Evolutionary conservation across 2,329 filamentous ascomycete genomes (phyloP), one percentile per base, ranked within the genome.

Genomic region (Ophiocordyceps camponoti-floridani): DNA sequence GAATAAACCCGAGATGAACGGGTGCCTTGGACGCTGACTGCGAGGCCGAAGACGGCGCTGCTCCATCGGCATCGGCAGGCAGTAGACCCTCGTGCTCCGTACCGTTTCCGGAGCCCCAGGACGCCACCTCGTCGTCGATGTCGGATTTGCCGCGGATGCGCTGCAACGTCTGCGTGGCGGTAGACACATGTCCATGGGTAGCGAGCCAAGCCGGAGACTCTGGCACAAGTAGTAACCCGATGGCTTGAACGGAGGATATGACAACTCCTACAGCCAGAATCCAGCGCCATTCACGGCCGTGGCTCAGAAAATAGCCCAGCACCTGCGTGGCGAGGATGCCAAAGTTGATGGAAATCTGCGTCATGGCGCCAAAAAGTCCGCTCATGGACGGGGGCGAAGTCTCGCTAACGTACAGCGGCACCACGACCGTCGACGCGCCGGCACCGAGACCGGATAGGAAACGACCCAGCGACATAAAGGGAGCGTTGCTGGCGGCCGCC

Each of bases 371-470:
- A 56, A 94, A 96, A 49, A 94, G 77, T 5, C 87, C 88, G 45
- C 79, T 76, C 51, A 81, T 74, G 14, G 69, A 65, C 0, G 77
- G 77, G 4, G 89, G 91, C 0, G 88, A 81, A 26, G 95, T 75
- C 62, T 98, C 91, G 41, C 86, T 88, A 52, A 98, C 86, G 66
- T 94, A 98, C 18, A 98, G 75, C 0, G 91, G 91, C 3, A 93
- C 87, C 33, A 95, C 84, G 18, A 98, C 91, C 3, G 91, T 89
- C 1, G 87, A 77, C 2, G 87, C 85, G 19, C 91, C 91, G 6
- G 87, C 87, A 7, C 84, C 88, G 2, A 94, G 58, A 11, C 91
- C 91, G 9, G 84, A 81, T 13, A 96, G 58, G 19, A 94, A 67
- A 19, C 91, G 75, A 5, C 89, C 91, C 14, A 84, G 49, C 0